Evolutionary conservation across 2,329 filamentous ascomycete genomes (phyloP), one percentile per base, ranked within the genome.

Genomic region (Colletotrichum filicis): DNA sequence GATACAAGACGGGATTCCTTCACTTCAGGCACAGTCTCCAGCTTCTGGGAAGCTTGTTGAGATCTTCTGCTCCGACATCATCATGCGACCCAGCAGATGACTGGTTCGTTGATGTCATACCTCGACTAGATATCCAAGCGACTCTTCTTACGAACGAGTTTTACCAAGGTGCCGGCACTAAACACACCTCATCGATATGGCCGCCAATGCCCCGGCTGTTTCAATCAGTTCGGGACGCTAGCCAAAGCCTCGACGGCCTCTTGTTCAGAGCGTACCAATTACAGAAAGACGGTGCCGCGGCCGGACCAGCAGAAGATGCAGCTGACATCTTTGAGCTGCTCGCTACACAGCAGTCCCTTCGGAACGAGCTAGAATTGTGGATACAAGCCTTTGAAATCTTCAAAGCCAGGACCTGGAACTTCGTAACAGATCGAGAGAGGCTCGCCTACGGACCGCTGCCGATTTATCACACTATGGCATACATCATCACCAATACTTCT

Each of bases 1-100:
- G 81, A 22, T 84, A 82, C 49, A 74, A 76, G 7, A 77, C 81
- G 0, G 84, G 81, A 14, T 80, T 83, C 35, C 75, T 76, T 4
- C 86, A 88, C 75, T 79, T 88, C 7, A 79, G 80, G n/a, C 85
- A 80, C 53, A 86, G 86, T 0, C 67, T 87, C 22, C 30, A 37
- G 6, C n/a, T 64, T 22, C 22, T 64, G 8, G 30, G 28, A 4
- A 82, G 77, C 56, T 75, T 87, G 14, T 74, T 87, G 1, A 72
- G 71, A 14, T 77, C 80, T 22, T 35, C 9, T 14, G 6, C 30
- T 9, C 7, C 52, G 1, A 14, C 52, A 4, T n/a, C 37, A 35
- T 75, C 62, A 6, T 30, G 42, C 16, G 63, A 5, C 78, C 78
- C 1, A 76, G 4, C 80, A 0, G 85, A 88, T 57, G 79, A 83